Base-by-base conservation (phyloP, 805 yeast genomes). In the Kodamaea jinghongensis region DNA sequence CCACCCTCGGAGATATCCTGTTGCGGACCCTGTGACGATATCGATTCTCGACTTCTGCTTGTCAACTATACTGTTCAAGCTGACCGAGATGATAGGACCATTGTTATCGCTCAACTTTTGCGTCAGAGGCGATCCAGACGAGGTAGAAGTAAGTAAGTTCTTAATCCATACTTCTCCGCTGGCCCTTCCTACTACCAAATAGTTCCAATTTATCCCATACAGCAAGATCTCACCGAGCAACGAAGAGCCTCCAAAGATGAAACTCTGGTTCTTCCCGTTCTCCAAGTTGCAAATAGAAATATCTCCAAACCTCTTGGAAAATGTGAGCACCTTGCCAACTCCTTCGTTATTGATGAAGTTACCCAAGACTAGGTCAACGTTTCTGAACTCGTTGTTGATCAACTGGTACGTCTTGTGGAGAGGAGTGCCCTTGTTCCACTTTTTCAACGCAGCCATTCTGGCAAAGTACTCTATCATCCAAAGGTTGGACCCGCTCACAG, bases 401-500 rank as follows among this genome's bases (percentile, higher is more conserved):
- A 67, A 43, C 39, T 55, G 49, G 40, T 63, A 65, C 43, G 50
- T 55, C 13, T 50, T 50, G 25, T 60, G 60, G 4, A 45, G 41
- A 1, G 61, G 57, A 12, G 48, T 54, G 4, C 62, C 63, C 44
- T 65, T 69, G 34, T 58, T 54, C 78, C 79, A 68, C 36, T 52
- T 64, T 41, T 61, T 65, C 25, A 51, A 39, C 4, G 55, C 43
- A 6, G 59, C 48, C 31, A 65, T 56, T 17, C 82, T 53, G 7
- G 57, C 54, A 28, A 72, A 61, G 48, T 74, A 65, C 50, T 77
- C 83, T 35, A 54, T 51, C 39, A 70, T 57, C 78, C 79, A 77
- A n/a, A 46, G 44, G n/a, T 39, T 45, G 3, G 74, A 63, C n/a
- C 71, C 56, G 2, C 75, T 58, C 9, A 72, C 55, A 4, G 75